Base-by-base conservation (phyloP, 2,329 filamentous ascomycete species). In the Diaporthe eres region DNA sequence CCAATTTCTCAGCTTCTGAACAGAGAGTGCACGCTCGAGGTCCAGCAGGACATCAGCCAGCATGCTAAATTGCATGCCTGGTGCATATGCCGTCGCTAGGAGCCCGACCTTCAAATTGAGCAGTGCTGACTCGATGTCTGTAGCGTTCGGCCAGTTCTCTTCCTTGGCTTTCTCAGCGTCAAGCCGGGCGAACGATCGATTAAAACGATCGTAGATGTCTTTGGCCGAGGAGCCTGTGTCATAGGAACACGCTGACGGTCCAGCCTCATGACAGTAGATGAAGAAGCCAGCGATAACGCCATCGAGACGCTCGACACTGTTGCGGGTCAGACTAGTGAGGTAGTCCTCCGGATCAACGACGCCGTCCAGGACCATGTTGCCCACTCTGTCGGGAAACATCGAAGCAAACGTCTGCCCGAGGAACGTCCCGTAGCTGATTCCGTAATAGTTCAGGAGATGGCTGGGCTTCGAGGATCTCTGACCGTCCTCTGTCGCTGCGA, bases 351-450 rank as follows among this genome's bases (percentile, higher is more conserved):
- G 80, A 73, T 87, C 85, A 3, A 87, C 85, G 5, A 88, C 85
- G 6, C 86, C 87, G 77, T 89, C 88, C 0, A 89, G 79, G 9
- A 84, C 80, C 53, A 85, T 77, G n/a, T 82, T 79, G 0, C 81
- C 80, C 13, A 86, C 81, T 2, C 83, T 77, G 25, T 82, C 80
- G 9, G 84, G 85, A 73, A 83, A 86, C 82, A 86, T 83, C 0
- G 83, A 82, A 22, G 85, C 84, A 70, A 85, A 86, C 0, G 84
- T 85, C 70, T 82, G 80, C 2, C 85, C 85, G 0, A 85, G 81
- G 42, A 85, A 82, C 0, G 87, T 86, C 1, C 88, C 88, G 71
- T 89, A 89, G 9, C 84, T 86, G 74, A 88, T 83, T 5, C 87
- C 88, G 80, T 82, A 85, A 78, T 86, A 88, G 31, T 86, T 82